A percentile compares a stretch with the other conserved stretches of the same genome.
These are phyloP conservation scores for Clavispora carvajalis DNA, from an alignment of 805 yeast genomes.

Conservation along the genomic window DNA sequence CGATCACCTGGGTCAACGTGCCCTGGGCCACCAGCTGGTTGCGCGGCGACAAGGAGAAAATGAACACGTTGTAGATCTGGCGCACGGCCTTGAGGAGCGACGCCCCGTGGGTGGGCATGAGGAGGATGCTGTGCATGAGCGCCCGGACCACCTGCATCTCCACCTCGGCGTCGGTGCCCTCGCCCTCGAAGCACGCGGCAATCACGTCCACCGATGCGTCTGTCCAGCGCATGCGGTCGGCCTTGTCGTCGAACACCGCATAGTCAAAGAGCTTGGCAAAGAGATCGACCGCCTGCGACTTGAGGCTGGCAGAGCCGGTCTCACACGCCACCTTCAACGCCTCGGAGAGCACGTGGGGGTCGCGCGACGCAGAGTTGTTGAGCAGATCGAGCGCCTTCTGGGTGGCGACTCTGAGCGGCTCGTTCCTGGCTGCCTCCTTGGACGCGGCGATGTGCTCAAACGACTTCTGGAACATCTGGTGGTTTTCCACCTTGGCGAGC, in stretches of 20 bases:
- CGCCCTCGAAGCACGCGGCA: slow-evolving; percentile 83
- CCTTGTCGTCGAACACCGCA: slow-evolving; percentile 57
- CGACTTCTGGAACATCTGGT: slow-evolving; percentile 43
- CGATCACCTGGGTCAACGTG: slow-evolving; percentile 83
- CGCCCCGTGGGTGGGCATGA: slow-evolving; percentile 86
- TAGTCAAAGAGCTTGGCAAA: slow-evolving; percentile 87
- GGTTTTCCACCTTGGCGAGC: slow-evolving; percentile 19
- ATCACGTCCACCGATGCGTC: slow-evolving; percentile 83
- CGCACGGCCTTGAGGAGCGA: slow-evolving; percentile 84
- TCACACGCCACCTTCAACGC: slow-evolving; percentile 76
- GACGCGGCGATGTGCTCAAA: slow-evolving; percentile 51
- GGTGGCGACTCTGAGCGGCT: slow-evolving; percentile 29
- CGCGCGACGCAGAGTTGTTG: slow-evolving; percentile 31
- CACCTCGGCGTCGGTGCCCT: slow-evolving; percentile 81
- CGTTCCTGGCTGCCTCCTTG: slow-evolving; percentile 58
- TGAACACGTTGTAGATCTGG: slow-evolving; percentile 88
- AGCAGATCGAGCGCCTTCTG: slow-evolving; percentile 41
- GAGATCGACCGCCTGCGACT: slow-evolving; percentile 74
- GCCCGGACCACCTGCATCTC: slow-evolving; percentile 94
- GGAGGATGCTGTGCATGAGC: slow-evolving; percentile 78
- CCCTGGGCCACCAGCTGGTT: slow-evolving; percentile 97
- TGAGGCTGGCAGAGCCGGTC: slow-evolving; percentile 56
- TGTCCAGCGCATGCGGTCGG: slow-evolving; percentile 53
- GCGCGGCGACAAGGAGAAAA: slow-evolving; percentile 71
- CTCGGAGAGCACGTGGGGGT: slow-evolving; percentile 60